phyloP scores from a whole-genome alignment of 768 basidiomycete genomes.

The Collybiopsis luxurians region DNA sequence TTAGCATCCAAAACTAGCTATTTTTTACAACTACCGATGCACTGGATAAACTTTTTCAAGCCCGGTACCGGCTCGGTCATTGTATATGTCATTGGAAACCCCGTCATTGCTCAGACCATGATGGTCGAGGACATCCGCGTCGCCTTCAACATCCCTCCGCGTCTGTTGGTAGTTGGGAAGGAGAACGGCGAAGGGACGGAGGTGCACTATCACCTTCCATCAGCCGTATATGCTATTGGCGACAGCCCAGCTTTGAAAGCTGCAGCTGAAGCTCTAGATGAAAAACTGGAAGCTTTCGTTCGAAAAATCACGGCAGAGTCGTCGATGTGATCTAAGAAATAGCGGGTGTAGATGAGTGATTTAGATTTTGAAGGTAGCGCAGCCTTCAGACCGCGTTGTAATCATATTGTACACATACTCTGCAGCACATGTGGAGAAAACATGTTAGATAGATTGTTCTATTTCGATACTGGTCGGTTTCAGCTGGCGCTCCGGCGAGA shows the following conservation, averaged over 20 bases:
- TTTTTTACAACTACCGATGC: conserved; percentile 36
- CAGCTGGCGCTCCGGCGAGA: too few relatives aligned
- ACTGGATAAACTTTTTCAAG: conserved; percentile 33
- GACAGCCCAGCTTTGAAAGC: conserved; percentile 28
- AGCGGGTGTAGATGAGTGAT: too few relatives aligned
- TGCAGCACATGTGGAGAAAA: too few relatives aligned
- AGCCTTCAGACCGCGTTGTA: too few relatives aligned
- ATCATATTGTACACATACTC: too few relatives aligned
- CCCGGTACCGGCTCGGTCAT: conserved; percentile 26
- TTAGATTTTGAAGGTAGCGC: too few relatives aligned
- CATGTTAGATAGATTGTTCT: too few relatives aligned
- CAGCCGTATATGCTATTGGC: conserved; percentile 36
- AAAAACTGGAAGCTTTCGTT: conserved; percentile 41
- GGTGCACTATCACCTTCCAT: conserved; percentile 47
- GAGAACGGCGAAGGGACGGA: conserved; percentile 33
- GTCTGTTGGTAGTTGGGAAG: conserved; percentile 41
- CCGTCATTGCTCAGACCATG: conserved; percentile 45
- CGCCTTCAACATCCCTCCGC: conserved; percentile 43
- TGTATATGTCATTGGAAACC: conserved; percentile 51
- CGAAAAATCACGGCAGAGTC: conserved; percentile 25
- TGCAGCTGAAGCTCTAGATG: conserved; percentile 35
- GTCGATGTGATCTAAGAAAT: too few relatives aligned
- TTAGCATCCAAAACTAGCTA: conserved; percentile 27
- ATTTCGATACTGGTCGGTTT: too few relatives aligned
- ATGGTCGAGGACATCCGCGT: conserved; percentile 37